Evolutionary conservation across 1,284 basidiomycete species (phyloP).

Genomic region (Melanopsichium pennsylvanicum): DNA sequence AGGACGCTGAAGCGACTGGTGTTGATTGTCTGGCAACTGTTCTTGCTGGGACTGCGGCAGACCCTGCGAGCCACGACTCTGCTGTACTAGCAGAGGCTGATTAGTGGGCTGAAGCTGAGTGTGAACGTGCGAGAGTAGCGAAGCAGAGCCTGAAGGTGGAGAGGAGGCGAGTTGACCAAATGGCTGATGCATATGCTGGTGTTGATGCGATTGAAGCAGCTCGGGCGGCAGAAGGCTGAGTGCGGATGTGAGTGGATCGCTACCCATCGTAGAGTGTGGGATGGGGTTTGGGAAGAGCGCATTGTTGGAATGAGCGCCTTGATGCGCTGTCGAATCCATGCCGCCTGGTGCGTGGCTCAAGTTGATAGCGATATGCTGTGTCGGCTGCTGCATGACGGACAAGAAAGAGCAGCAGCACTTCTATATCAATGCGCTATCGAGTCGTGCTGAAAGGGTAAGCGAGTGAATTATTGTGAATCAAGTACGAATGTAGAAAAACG

Average conservation of each 20-base stretch:
- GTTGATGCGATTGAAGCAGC: constrained; percentile 29
- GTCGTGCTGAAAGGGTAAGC: too few relatives aligned
- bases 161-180: constrained; percentile 31
- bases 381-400: constrained; percentile 28
- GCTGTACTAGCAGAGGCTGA: constrained; percentile 9
- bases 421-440: too few relatives aligned
- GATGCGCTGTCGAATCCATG: constrained; percentile 12
- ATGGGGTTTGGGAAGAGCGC: constrained; percentile 19
- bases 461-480: too few relatives aligned
- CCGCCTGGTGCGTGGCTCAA: constrained; percentile 12
- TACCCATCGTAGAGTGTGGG: constrained; percentile 12
- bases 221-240: constrained; percentile 26
- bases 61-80: constrained; percentile 6
- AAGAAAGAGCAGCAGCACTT: neutral
- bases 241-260: constrained; percentile 27
- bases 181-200: constrained; percentile 20
- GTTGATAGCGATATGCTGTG: constrained; percentile 31
- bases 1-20: constrained; percentile 9
- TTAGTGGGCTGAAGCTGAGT: constrained; percentile 18
- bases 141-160: constrained; percentile 12
- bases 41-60: constrained; percentile 5
- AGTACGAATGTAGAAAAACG: too few relatives aligned
- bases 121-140: constrained; percentile 27
- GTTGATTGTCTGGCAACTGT: neutral
- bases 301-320: constrained; percentile 7